Base-by-base conservation (phyloP, 164 flowering plant species). In the Berberis vulgaris region DNA sequence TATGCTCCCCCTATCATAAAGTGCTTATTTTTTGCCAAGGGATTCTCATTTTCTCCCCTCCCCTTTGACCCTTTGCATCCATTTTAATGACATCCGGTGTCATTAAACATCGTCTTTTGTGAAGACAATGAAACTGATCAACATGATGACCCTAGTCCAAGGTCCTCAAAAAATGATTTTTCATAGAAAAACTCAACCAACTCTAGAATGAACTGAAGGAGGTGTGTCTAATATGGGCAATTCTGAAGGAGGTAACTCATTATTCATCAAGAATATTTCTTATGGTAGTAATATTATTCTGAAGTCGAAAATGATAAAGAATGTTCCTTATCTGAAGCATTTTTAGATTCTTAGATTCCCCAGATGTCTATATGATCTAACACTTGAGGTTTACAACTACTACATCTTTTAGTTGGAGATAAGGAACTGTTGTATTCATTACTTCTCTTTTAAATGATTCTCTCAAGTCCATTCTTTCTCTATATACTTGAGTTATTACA, bases 291-390 rank as follows among this genome's bases (percentile, higher is more conserved):
- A 55, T 26, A 26, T 2, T 43, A 59, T 59, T 43, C 61, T 38
- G 41, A 52, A 53, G 10, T 42, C 53, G 53, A 3, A 43, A n/a
- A 7, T 8, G 41, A 49, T 61, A 26, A 49, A 55, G 64, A 61
- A 42, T 63, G 65, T 50, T 41, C 57, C 13, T 41, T 41, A 1
- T 7, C 6, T 57, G n/a, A 26, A 6, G 40, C 49, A 26, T 52
- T 43, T 56, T 44, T n/a, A 54, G 67, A 54, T 55, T 45, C 55
- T 57, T n/a, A 10, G 45, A 57, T 57, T 57, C 68, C 45, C 54
- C 39, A 39, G 45, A 55, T 45, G 13, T 45, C 42, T 64, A 40
- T 42, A n/a, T 53, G 40, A 12, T 50, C 6, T 3, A 26, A 26
- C 26, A 26, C 0, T 26, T 26, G 26, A 26, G 26, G 26, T 26